Base-by-base conservation (phyloP, 106 monocot species). In the Dioscorea dumetorum region DNA sequence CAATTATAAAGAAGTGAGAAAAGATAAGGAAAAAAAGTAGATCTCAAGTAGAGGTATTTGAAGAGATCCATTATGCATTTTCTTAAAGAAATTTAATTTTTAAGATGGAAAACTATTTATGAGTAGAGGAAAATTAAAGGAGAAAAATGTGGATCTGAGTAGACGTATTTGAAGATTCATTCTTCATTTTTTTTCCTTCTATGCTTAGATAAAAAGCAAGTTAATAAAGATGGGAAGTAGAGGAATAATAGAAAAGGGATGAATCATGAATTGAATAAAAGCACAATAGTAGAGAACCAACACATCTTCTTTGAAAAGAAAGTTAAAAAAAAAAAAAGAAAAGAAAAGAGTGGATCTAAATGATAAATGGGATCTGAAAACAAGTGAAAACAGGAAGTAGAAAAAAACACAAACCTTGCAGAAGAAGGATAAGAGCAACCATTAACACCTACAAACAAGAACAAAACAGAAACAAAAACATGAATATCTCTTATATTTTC, bases 391-490 rank as follows among this genome's bases (percentile, higher is more conserved):
- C 10, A 69, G 33, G n/a, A n/a, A 33, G 8, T 16, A 41, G 32
- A 4, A 16, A 21, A 16, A 49, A 41, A 7, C 22, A n/a, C 12
- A 22, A 63, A 76, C 76, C 76, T 76, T 14, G 64, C n/a, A 22
- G 48, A 41, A 64, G 70, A 31, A 19, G 77, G 64, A 24, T 77
- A 77, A 32, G 63, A 22, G 49, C 77, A 77, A 64, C 63, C 41
- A 65, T 33, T 60, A 49, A 50, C 64, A n/a, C 77, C 77, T 77
- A 57, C 48, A 63, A 64, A 62, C 13, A 48, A 13, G 28, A 62
- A 48, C 24, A 5, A 23, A 32, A 72, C 24, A 24, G 22, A 4
- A 5, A 57, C n/a, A 20, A 9, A 24, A 7, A 50, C 15, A 48
- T 33, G 33, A 34, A 33, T 3, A 10, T 41, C 33, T 16, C 20